Evolutionary conservation across 345 rosid genomes (phyloP), one percentile per base, ranked within the genome.

Genomic region (Iberis pinnata): DNA sequence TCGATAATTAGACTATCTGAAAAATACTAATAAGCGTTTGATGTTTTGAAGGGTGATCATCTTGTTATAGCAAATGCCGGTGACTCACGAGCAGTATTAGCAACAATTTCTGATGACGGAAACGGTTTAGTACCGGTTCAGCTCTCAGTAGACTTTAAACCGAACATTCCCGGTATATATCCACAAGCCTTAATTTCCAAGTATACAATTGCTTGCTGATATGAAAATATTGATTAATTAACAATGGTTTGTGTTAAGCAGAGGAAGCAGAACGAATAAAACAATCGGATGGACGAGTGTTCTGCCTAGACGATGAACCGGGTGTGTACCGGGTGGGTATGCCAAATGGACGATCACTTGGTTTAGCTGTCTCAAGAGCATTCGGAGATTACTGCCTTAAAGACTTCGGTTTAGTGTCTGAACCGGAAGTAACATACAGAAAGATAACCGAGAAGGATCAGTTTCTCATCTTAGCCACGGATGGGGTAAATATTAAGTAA

Each of bases 251-350:
- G 33, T 58, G 35, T 68, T 56, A 39, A 67, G 38, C 80, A 82
- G 98, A 80, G 80, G 98, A 90, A 70, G 95, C 94, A 32, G 89
- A 79, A 40, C 62, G 96, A 46, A 86, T 84, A 64, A 76, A 56
- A 18, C 63, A 72, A 63, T 84, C 82, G 1, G 73, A 70, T 15
- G 97, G 97, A 10, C 43, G 77, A 65, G 77, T 86, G 18, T 76
- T 79, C 45, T 75, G 95, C 54, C 67, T 76, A 66, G 49, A 70
- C 4, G 95, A 86, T 63, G 97, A 89, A 56, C 94, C 94, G 12
- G 94, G 88, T 8, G 80, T 82, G 35, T 78, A 71, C 64, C 75
- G 95, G 68, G 76, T 86, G 7, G 88, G 90, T 83, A 75, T 44
- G 80, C 97, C 93, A 0, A 73, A 76, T 48, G 81, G 77, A 7